Evolutionary conservation across 768 basidiomycete genomes (phyloP), one percentile per base, ranked within the genome.

Genomic region (Lactarius trivialis): DNA sequence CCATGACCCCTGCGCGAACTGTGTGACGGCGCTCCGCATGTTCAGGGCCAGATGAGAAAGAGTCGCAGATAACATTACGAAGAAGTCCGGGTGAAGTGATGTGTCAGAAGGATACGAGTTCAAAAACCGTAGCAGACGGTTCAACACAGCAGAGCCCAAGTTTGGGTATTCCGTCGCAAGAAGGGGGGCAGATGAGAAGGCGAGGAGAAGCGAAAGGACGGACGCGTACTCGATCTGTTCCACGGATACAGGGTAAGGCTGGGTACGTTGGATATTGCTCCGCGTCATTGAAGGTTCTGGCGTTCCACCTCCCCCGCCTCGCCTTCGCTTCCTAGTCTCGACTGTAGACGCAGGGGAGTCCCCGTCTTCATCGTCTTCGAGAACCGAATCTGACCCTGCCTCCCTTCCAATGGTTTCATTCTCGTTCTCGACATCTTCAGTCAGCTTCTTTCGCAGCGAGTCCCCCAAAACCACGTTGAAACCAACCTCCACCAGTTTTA

Each of bases 11-110:
- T 76, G 73, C 0, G 90, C 88, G 65, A 91, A 87, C 19, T 72
- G 72, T 8, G 80, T 77, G 39, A 91, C 81, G 2, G 81, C 79
- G 8, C 77, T 70, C 45, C 80, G 82, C 61, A 76, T 80, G 71
- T 98, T 98, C 59, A 96, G 74, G 2, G 91, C 82, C n/a, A 94
- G 73, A 58, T 90, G 86, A 3, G 79, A 81, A 8, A 98, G 81
- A 1, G 86, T 79, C 2, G 85, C 78, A 58, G 87, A 85, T 45
- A 96, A 72, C 4, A 85, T 81, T 7, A 76, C 73, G 24, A 98
- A 77, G 52, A 88, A 89, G 67, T 93, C 83, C 17, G 85, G 81
- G 67, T 94, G 85, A 15, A 93, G 79, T 2, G 89, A 88, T 1
- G 90, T 89, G 68, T 97, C 93, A 9, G 76, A 67, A 1, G 85